phyloP scores from a whole-genome alignment of 257 asterid genomes.

The Solanum virginianum region DNA sequence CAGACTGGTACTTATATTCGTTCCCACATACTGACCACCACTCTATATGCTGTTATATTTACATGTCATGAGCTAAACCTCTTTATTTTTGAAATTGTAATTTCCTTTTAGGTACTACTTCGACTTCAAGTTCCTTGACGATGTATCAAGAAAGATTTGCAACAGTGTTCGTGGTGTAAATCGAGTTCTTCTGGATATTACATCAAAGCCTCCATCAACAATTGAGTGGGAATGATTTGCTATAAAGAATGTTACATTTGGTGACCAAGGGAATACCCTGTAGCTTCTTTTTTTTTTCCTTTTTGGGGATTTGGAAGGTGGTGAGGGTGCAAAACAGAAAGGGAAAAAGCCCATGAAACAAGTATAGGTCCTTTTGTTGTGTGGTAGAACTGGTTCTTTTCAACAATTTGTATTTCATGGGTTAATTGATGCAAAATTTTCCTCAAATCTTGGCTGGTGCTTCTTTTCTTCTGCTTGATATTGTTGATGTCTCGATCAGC shows the following conservation, averaged over 20 bases:
- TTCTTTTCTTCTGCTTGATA: background rate
- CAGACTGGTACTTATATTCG: conserved; percentile 56
- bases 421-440: background rate
- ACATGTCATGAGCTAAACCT: background rate
- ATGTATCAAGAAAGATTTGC: conserved; percentile 81
- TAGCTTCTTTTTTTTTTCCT: background rate
- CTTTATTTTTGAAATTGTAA: background rate
- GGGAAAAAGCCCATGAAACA: background rate
- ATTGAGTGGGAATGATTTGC: conserved; percentile 80
- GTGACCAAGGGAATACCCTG: background rate
- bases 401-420: background rate
- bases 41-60: background rate
- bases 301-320: background rate
- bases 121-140: conserved; percentile 72
- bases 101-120: conserved; percentile 60
- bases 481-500: background rate
- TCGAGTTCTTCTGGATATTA: conserved; percentile 87
- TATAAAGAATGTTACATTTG: background rate
- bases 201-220: conserved; percentile 98
- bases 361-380: background rate
- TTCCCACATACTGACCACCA: background rate
- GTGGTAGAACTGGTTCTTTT: background rate
- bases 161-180: conserved; percentile 90
- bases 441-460: background rate
- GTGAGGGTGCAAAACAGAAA: background rate